Evolutionary conservation across 495 filamentous ascomycete species (phyloP).

Genomic region (Jackrogersella multiformis): DNA sequence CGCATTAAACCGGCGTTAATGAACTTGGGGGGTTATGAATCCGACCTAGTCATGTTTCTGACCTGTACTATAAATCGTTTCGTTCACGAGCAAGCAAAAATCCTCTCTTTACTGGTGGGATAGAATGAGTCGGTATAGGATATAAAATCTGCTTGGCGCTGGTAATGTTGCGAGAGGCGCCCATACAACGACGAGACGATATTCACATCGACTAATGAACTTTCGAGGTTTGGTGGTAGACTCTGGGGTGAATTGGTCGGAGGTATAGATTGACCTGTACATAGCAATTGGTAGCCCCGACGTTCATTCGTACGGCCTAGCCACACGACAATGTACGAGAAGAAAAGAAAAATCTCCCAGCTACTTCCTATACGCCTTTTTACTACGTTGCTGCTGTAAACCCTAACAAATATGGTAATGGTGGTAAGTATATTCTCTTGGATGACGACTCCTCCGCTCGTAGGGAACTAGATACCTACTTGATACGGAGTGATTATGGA

Average conservation of each 20-base stretch:
- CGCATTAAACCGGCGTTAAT: slow-evolving; percentile 38
- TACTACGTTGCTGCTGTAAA: not conserved
- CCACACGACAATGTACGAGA: not conserved
- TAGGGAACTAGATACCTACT: too few relatives aligned
- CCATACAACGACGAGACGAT: slow-evolving; percentile 25
- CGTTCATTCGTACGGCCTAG: slow-evolving; percentile 14
- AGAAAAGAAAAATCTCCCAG: slow-evolving; percentile 7
- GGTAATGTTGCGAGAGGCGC: not conserved
- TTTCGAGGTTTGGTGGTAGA: slow-evolving; percentile 1
- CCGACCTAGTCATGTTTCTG: not conserved
- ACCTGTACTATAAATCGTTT: slow-evolving; percentile 19
- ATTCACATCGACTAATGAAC: slow-evolving; percentile 25
- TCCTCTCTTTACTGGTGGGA: not conserved
- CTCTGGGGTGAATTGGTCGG: too few relatives aligned
- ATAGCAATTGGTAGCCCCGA: slow-evolving; percentile 8
- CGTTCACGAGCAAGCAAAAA: not conserved
- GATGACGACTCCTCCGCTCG: too few relatives aligned
- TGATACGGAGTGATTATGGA: too few relatives aligned
- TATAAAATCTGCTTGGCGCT: not conserved
- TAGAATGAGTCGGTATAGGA: not conserved
- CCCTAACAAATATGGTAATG: not conserved
- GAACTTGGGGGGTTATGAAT: slow-evolving; percentile 2
- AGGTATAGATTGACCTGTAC: slow-evolving; percentile 20
- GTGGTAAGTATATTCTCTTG: too few relatives aligned
- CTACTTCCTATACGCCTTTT: not conserved